phyloP scores from a whole-genome alignment of 108 stramenopile genomes.

The Nannochloropsis oceanica region DNA sequence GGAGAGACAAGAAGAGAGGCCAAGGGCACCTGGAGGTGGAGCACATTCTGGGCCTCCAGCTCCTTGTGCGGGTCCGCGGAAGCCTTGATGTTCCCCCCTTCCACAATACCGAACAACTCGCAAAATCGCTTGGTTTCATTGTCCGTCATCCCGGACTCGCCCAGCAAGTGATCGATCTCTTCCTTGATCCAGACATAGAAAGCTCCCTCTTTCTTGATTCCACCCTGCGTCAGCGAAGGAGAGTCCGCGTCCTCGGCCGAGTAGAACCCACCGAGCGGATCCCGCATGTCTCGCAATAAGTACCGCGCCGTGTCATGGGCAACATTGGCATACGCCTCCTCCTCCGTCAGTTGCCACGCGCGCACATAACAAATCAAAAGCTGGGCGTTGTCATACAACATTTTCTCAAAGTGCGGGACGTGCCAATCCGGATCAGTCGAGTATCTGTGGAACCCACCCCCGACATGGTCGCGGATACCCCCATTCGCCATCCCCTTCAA shows the following conservation, averaged over 20 bases:
- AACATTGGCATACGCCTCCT: neutral
- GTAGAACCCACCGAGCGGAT: conserved; percentile 10
- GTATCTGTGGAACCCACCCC: conserved; percentile 11
- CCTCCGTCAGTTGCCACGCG: conserved; percentile 8
- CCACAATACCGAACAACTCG: neutral
- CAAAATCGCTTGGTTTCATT: neutral
- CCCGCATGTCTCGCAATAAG: conserved; percentile 14
- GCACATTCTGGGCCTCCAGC: conserved; percentile 15
- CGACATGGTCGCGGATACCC: conserved; percentile 14
- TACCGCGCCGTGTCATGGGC: conserved; percentile 3
- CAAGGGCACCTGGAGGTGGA: conserved; percentile 7
- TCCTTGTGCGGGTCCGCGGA: conserved; percentile 10
- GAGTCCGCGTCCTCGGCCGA: conserved; percentile 23
- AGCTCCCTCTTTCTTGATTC: neutral
- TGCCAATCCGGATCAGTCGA: conserved; percentile 21
- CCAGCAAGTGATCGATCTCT: neutral
- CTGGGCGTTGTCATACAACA: conserved; percentile 21
- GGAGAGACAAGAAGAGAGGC: neutral
- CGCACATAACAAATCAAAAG: conserved; percentile 1
- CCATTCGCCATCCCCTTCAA: conserved; percentile 21
- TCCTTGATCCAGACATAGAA: conserved; percentile 19
- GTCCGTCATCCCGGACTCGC: neutral
- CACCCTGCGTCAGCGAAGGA: neutral
- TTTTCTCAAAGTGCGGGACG: conserved; percentile 28
- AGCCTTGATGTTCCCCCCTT: conserved; percentile 6